These are phyloP conservation scores for Hyaloscypha finlandica DNA, from an alignment of 495 filamentous ascomycete genomes.

Conservation along the genomic window DNA sequence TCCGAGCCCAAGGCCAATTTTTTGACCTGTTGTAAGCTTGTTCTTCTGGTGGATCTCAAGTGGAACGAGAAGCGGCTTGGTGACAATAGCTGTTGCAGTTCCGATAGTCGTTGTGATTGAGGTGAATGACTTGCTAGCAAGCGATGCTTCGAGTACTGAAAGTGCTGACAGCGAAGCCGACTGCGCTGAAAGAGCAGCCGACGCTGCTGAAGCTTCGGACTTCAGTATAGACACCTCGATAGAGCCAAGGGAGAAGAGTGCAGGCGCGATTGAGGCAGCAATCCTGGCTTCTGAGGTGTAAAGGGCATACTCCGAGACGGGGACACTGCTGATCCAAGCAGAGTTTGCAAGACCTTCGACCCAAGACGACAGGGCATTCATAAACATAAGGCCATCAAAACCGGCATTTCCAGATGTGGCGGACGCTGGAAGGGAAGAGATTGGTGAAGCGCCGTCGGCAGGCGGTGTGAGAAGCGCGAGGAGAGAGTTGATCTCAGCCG, in stretches of 20 bases:
- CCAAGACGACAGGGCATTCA: too few species aligned
- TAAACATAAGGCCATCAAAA: too few species aligned
- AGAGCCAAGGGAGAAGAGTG: background rate
- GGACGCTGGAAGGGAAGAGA: too few species aligned
- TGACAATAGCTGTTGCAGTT: background rate
- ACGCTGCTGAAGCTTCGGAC: background rate
- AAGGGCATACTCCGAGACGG: background rate
- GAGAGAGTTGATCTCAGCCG: too few species aligned
- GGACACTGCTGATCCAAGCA: background rate
- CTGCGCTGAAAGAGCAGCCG: too few species aligned
- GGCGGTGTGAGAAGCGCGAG: too few species aligned
- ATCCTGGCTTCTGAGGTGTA: background rate
- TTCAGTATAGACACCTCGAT: background rate
- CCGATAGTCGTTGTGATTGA: background rate
- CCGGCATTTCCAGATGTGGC: too few species aligned
- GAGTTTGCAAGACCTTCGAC: background rate
- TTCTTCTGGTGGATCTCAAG: background rate
- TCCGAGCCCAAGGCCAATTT: background rate
- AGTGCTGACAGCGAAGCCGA: background rate
- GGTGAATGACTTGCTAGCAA: background rate
- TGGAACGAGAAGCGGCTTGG: background rate
- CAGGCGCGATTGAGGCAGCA: background rate
- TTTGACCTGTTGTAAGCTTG: background rate
- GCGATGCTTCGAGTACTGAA: background rate
- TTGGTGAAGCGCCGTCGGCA: too few species aligned